Conservation (phyloP, 1,284 basidiomycete species). For the Phylloporus sp. region DNA sequence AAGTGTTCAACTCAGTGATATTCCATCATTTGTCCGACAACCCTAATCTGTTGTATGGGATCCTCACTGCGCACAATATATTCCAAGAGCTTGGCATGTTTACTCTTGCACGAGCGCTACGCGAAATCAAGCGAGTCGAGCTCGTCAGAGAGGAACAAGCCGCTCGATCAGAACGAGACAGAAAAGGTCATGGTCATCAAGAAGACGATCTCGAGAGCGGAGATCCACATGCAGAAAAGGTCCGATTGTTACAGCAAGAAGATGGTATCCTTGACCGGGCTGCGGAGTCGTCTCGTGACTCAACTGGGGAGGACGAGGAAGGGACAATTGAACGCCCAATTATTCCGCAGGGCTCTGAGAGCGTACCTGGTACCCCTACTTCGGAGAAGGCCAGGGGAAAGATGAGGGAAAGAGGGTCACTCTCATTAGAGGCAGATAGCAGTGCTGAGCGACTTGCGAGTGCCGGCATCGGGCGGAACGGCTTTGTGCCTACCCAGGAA, state of each 20-base stretch:
- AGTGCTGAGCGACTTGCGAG: conserved; percentile 71
- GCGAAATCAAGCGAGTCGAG: conserved; percentile 83
- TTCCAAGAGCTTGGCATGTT: conserved; percentile 92
- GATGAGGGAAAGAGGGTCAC: conserved; percentile 74
- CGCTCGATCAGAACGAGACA: conserved; percentile 46
- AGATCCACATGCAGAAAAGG: conserved; percentile 63
- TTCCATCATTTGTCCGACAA: conserved; percentile 78
- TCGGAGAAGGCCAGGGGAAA: conserved; percentile 91
- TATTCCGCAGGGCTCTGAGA: conserved; percentile 54
- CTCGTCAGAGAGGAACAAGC: conserved; percentile 74
- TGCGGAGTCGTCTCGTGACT: conserved; percentile 32
- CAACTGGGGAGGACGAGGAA: conserved; percentile 38
- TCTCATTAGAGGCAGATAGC: conserved; percentile 64
- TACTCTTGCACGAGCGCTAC: conserved; percentile 81
- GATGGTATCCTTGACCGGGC: conserved; percentile 34
- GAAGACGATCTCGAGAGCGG: conserved; percentile 42
- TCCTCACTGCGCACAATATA: conserved; percentile 81
- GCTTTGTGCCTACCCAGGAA: conserved; percentile 92
- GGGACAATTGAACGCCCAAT: conserved; percentile 40
- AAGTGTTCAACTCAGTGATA: conserved; percentile 89
- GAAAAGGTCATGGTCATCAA: conserved; percentile 40
- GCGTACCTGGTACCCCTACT: conserved; percentile 44
- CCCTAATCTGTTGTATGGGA: conserved; percentile 87
- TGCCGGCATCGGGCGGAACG: conserved; percentile 80
- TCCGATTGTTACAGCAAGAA: conserved; percentile 61